Percentiles rank a stretch among this genome's conserved stretches.
Conservation (phyloP, 257 asterid species). For the Dorcoceras hygrometricum region DNA sequence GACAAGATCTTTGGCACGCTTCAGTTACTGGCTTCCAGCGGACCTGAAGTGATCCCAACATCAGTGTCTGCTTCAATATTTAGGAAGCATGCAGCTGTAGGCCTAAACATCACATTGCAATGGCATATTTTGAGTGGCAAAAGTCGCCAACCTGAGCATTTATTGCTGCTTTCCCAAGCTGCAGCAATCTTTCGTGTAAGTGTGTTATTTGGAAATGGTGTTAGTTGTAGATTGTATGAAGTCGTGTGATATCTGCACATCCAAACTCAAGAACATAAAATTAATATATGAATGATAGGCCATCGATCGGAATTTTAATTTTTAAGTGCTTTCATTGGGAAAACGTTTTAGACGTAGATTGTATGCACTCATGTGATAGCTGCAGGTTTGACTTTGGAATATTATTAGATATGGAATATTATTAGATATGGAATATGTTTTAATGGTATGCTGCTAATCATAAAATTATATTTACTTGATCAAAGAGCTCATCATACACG, state of each 20-base stretch:
- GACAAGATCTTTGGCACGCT: constrained; percentile 58
- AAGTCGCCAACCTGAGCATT: constrained; percentile 74
- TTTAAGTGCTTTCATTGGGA: constrained; percentile 31
- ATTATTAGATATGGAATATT: background rate
- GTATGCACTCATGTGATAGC: no score
- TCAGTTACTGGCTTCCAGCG: constrained; percentile 49
- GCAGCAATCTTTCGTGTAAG: constrained; percentile 94
- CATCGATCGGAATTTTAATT: no score
- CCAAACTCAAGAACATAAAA: background rate
- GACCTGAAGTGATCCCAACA: constrained; percentile 64
- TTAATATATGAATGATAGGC: no score
- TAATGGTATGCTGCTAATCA: background rate
- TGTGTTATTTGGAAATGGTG: constrained; percentile 11
- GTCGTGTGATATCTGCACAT: background rate
- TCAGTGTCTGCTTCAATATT: constrained; percentile 45
- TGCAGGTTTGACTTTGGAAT: background rate
- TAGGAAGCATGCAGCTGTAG: constrained; percentile 52
- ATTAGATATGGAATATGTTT: background rate
- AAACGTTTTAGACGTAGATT: constrained; percentile 7
- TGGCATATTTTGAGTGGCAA: constrained; percentile 90
- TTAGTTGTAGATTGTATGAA: background rate
- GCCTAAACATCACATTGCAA: constrained; percentile 44
- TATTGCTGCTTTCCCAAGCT: constrained; percentile 80
- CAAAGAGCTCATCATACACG: background rate
- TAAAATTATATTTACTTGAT: no score